Conservation (phyloP, 495 filamentous ascomycete genomes). For the Daldinia caldariorum region DNA sequence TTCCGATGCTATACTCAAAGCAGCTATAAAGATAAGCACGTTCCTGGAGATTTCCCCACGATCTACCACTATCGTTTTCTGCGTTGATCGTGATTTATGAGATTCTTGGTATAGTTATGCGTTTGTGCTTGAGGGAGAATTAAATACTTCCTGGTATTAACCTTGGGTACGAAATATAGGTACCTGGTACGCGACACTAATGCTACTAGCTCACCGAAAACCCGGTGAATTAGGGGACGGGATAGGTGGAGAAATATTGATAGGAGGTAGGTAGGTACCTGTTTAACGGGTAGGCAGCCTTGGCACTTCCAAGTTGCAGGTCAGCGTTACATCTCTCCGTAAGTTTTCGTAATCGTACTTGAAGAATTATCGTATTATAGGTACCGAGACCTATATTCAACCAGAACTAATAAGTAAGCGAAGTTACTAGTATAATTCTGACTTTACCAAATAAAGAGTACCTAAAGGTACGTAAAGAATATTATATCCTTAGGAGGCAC, state of each 20-base stretch:
- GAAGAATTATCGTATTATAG: background rate
- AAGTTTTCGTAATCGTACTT: background rate
- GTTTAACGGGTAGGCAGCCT: background rate
- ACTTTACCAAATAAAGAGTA: too few relatives aligned
- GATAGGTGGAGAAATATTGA: background rate
- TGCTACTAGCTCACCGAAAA: background rate
- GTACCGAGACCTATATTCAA: background rate
- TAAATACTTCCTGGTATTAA: too few relatives aligned
- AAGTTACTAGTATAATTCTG: too few relatives aligned
- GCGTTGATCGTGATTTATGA: background rate
- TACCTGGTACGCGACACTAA: too few relatives aligned
- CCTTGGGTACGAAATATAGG: too few relatives aligned
- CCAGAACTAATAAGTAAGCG: background rate
- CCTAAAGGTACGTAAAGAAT: too few relatives aligned
- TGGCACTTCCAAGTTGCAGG: too few relatives aligned
- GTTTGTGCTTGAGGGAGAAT: background rate
- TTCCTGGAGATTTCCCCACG: background rate
- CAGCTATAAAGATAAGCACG: slow-evolving; percentile 8
- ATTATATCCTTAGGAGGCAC: too few relatives aligned
- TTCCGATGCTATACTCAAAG: slow-evolving; percentile 37
- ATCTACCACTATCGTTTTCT: background rate
- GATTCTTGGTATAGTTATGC: background rate
- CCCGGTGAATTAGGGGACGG: slow-evolving; percentile 3
- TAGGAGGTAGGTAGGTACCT: too few relatives aligned
- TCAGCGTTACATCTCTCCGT: background rate